A percentile compares a stretch with the other conserved stretches of the same genome.
phyloP scores from a whole-genome alignment of 805 yeast species.

The Scheffersomyces amazonensis region DNA sequence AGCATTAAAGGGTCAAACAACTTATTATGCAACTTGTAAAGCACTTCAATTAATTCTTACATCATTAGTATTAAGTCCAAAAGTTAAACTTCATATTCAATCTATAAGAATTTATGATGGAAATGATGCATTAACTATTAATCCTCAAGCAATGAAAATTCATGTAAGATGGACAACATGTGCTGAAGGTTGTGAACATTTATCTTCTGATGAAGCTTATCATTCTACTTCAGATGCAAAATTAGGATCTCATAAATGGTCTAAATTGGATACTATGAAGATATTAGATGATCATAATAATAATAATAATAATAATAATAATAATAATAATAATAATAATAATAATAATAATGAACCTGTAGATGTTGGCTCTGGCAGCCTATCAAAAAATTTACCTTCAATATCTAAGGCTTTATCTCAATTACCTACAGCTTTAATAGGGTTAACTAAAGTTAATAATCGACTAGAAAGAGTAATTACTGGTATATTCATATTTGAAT shows the following conservation, averaged over 20 bases:
- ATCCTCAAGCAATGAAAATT: conserved; percentile 46
- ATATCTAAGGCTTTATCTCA: conserved; percentile 22
- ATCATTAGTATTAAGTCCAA: conserved; percentile 53
- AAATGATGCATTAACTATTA: conserved; percentile 28
- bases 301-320: not conserved
- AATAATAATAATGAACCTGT: not conserved
- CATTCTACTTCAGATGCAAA: conserved; percentile 37
- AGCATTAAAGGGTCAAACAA: conserved; percentile 49
- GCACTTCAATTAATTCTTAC: conserved; percentile 54
- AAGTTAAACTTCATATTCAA: conserved; percentile 51
- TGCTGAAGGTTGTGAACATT: conserved; percentile 48
- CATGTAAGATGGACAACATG: conserved; percentile 59
- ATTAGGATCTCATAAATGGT: conserved; percentile 41
- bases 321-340: not conserved
- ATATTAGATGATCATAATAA: conserved; percentile 8
- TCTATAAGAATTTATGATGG: conserved; percentile 24
- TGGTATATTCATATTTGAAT: conserved; percentile 67
- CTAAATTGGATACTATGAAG: conserved; percentile 26
- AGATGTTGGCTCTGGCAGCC: not conserved
- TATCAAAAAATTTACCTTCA: conserved; percentile 12
- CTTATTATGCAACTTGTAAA: conserved; percentile 56
- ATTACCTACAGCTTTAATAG: conserved; percentile 30
- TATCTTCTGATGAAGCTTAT: conserved; percentile 17
- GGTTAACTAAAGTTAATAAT: conserved; percentile 24
- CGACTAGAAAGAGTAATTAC: conserved; percentile 39